phyloP scores from a whole-genome alignment of 1,284 basidiomycete species.

The Puccinia novopanici region DNA sequence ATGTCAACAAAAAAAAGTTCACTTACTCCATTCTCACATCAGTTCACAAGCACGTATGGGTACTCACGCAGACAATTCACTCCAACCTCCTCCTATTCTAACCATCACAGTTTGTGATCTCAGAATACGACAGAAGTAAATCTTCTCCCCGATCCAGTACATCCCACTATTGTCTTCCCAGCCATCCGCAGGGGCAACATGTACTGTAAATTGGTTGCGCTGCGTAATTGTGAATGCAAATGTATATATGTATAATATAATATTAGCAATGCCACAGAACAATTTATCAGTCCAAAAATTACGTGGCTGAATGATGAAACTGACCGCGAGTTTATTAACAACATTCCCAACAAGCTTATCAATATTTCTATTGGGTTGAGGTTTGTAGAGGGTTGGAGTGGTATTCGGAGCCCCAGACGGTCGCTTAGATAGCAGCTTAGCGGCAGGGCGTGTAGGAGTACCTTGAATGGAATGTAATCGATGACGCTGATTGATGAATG shows the following conservation, averaged over 20 bases:
- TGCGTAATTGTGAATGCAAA: background rate
- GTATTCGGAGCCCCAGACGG: slow-evolving; percentile 6
- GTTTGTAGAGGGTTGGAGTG: slow-evolving; percentile 20
- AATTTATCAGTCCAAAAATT: background rate
- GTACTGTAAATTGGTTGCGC: slow-evolving; percentile 34
- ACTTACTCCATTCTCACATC: background rate
- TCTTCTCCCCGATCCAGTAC: slow-evolving; percentile 50
- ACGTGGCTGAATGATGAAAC: background rate
- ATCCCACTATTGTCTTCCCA: slow-evolving; percentile 51
- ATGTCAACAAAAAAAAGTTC: background rate
- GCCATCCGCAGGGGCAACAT: slow-evolving; percentile 42
- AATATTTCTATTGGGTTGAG: slow-evolving; percentile 48
- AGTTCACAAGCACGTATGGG: background rate
- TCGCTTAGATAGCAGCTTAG: slow-evolving; percentile 16
- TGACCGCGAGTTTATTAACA: slow-evolving; percentile 42
- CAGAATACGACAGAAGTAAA: slow-evolving; percentile 54
- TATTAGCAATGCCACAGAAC: background rate
- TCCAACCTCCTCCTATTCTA: slow-evolving; percentile 59
- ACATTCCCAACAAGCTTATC: slow-evolving; percentile 47
- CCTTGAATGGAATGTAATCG: slow-evolving; percentile 29
- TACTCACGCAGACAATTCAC: slow-evolving; percentile 56
- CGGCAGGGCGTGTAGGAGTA: slow-evolving; percentile 26
- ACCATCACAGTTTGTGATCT: slow-evolving; percentile 58
- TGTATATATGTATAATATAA: background rate
- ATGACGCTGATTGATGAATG: slow-evolving; percentile 2